Percentiles rank a stretch among this genome's conserved stretches.
These are phyloP conservation scores for Kluyveromyces starmeri DNA, from an alignment of 805 yeast genomes.

Conservation along the genomic window DNA sequence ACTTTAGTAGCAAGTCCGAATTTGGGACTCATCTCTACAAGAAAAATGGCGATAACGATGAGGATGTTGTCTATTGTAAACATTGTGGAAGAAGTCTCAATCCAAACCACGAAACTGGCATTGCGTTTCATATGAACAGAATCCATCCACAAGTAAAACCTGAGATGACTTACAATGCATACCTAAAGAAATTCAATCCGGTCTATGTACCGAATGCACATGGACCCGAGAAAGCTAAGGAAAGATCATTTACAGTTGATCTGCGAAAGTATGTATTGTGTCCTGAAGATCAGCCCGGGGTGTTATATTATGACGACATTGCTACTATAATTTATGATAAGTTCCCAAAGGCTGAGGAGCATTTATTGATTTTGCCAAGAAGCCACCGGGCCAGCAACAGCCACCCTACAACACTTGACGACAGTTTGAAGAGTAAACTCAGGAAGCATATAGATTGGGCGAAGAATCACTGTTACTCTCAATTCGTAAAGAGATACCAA, in stretches of 20 bases:
- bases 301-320: slow-evolving; percentile 41
- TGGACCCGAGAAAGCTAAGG: slow-evolving; percentile 2
- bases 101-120: background rate
- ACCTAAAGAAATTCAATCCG: background rate
- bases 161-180: slow-evolving; percentile 1
- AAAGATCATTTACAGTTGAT: slow-evolving; percentile 2
- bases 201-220: slow-evolving; percentile 1
- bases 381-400: slow-evolving; percentile 30
- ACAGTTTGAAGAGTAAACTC: slow-evolving; percentile 31
- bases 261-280: slow-evolving; percentile 8
- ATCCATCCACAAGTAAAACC: slow-evolving; percentile 2
- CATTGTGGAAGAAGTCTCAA: background rate
- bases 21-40: slow-evolving; percentile 1
- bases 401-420: slow-evolving; percentile 42
- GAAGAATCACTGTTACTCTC: slow-evolving; percentile 24
- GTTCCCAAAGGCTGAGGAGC: slow-evolving; percentile 56
- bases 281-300: slow-evolving; percentile 34
- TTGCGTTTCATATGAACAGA: background rate
- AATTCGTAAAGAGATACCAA: slow-evolving; percentile 11
- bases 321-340: slow-evolving; percentile 50
- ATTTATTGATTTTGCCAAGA: slow-evolving; percentile 54
- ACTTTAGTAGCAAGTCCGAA: background rate
- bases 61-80: slow-evolving; percentile 2
- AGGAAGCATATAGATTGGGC: slow-evolving; percentile 27
- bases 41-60: background rate